Evolutionary conservation across 306 rosid genomes (phyloP), one percentile per base, ranked within the genome.

Genomic region (Mucuna pruriens): DNA sequence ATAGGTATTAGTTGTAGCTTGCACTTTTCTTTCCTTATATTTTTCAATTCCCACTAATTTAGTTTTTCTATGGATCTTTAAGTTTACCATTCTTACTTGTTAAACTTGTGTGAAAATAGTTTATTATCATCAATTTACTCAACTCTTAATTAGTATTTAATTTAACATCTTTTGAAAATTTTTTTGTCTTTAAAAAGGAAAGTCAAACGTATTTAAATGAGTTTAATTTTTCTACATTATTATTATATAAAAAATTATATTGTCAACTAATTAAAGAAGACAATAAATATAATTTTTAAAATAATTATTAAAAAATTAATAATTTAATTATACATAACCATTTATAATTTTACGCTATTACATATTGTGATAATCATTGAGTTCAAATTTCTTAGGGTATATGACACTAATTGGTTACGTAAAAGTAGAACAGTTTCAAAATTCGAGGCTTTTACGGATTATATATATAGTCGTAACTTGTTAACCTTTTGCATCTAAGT

Each of bases 401-500:
- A 17, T 70, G 71, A 39, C 31, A 36, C 19, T 16, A 67, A 67
- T 38, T 58, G 29, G 22, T 65, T 49, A 31, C 23, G 16, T 57
- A 42, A 67, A 82, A 11, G 7, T 15, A 54, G 22, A 42, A 64
- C 33, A 42, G 40, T 62, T 55, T 70, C 74, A 83, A 52, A 75
- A 13, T 63, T 64, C 66, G 76, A 79, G 64, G 36, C 74, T 19
- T 34, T 25, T 49, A 10, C 60, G 64, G 34, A 65, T 60, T 38
- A 29, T 42, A 23, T 19, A 40, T 22, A 25, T 12, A 54, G 44
- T 69, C 61, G 39, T 68, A 6, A 23, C 16, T 38, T 33, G 16
- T 49, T 65, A 51, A 52, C 45, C 65, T 25, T 1, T 7, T 33
- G 49, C 39, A 54, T 64, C 34, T 46, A 2, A 39, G 67, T 63